Evolutionary conservation across 2,329 filamentous ascomycete species (phyloP).

Genomic region (Endocalyx cinctus): DNA sequence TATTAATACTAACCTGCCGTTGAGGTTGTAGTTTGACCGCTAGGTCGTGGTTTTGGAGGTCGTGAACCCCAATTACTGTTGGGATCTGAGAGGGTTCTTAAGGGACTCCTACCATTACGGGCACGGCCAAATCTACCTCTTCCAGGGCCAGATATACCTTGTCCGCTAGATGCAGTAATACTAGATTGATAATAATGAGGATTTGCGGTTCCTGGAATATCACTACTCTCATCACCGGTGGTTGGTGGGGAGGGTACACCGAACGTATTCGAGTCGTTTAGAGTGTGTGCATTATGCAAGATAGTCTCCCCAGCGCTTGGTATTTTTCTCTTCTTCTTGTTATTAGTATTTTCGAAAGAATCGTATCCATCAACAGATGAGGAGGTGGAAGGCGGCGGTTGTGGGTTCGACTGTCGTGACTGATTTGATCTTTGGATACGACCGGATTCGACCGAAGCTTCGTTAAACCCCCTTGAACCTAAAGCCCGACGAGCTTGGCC

Average conservation of each 20-base stretch:
- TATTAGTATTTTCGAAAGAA: constrained; percentile 96
- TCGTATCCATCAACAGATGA: constrained; percentile 85
- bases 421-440: constrained; percentile 42
- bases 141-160: constrained; percentile 78
- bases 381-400: constrained; percentile 62
- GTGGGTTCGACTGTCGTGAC: constrained; percentile 40
- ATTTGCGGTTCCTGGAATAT: constrained; percentile 24
- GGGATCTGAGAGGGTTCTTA: constrained; percentile 56
- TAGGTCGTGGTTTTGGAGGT: constrained; percentile 39
- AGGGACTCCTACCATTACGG: constrained; percentile 56
- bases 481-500: constrained; percentile 24
- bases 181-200: constrained; percentile 38
- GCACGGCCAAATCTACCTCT: constrained; percentile 76
- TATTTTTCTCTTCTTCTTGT: constrained; percentile 99
- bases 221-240: constrained; percentile 30
- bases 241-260: constrained; percentile 28
- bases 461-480: constrained; percentile 42
- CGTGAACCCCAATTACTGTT: constrained; percentile 52
- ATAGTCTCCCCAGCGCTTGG: constrained; percentile 75
- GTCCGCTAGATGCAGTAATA: constrained; percentile 52
- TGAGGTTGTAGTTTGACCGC: constrained; percentile 32
- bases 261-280: constrained; percentile 30
- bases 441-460: constrained; percentile 37
- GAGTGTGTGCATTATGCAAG: constrained; percentile 36
- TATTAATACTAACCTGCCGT: constrained; percentile 41